Evolutionary conservation across 2,329 filamentous ascomycete genomes (phyloP).

Genomic region (Colletotrichum endophyticum): DNA sequence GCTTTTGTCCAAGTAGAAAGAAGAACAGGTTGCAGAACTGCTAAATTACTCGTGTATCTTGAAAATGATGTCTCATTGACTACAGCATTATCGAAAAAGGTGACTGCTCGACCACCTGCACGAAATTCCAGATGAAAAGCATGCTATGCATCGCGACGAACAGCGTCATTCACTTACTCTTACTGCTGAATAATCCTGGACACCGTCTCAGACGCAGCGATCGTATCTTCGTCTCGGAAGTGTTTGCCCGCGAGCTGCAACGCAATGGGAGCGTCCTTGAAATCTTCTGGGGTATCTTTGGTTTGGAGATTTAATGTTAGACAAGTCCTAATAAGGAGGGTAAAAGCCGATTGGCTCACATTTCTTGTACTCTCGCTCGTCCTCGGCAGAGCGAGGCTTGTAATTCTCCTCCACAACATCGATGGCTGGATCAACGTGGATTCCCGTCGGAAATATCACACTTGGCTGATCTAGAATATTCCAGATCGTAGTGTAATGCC

Average conservation of each 20-base stretch:
- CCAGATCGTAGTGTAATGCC: conserved; percentile 34
- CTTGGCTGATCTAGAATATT: conserved; percentile 35
- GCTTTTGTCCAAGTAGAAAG: not conserved
- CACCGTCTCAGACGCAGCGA: not conserved
- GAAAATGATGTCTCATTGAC: not conserved
- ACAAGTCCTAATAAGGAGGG: not conserved
- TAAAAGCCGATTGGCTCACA: not conserved
- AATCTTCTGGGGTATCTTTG: not conserved
- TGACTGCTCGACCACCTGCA: fast-evolving
- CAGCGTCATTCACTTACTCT: not conserved
- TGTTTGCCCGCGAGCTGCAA: conserved; percentile 8
- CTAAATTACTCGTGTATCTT: not conserved
- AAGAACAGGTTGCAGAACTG: not conserved
- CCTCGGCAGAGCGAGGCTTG: not conserved
- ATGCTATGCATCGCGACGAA: not conserved
- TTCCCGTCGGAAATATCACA: conserved; percentile 29
- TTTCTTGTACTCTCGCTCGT: conserved; percentile 6
- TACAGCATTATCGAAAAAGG: not conserved
- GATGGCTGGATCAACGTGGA: not conserved
- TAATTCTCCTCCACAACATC: not conserved
- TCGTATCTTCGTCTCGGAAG: not conserved
- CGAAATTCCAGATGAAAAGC: not conserved
- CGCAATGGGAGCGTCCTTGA: not conserved
- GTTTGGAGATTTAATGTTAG: fast-evolving
- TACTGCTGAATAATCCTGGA: not conserved